Evolutionary conservation across 176 grass and related monocot genomes (phyloP), one percentile per base, ranked within the genome.

Genomic region (Otatea glauca): DNA sequence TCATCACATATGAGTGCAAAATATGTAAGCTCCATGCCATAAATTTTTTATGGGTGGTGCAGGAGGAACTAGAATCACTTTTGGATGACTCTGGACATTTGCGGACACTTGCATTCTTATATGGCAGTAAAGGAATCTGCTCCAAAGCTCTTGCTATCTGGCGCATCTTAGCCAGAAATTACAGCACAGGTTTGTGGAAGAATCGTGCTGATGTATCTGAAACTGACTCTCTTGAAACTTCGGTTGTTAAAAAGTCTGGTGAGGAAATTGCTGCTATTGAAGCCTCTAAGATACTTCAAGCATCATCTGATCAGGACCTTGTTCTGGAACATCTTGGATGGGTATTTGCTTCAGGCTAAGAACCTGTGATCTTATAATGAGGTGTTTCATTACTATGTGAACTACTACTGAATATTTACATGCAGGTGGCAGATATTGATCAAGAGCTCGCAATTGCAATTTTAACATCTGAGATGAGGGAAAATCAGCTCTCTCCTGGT

Each of bases 251-350:
- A 68, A 88, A 16, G 51, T 89, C 96, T 8, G 65, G 87, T 51
- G 84, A 85, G 88, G 70, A 86, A 86, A 87, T 86, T 83, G 93
- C 89, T 38, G 96, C 96, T 77, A 79, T 77, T 41, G 93, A 98
- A 95, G 96, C 96, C 47, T 88, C 93, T 50, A 93, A 94, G 74
- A 86, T 98, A 72, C 93, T 98, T 78, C 81, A 94, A 86, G 79
- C 82, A 85, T 89, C 89, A 85, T 94, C 96, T 70, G 89, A 98
- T 81, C 83, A 94, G 84, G 91, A 94, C 50, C 93, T 98, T 77
- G 79, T 98, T 80, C 83, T 95, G 66, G 96, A 94, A 80, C 96
- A 98, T 88, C 93, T 98, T 95, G 90, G 77, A 95, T 95, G 96
- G 96, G 96, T 95, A 74, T 89, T 77, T 90, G 70, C 85, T 85